Evolutionary conservation across 2,329 filamentous ascomycete species (phyloP).

Genomic region (Hysterium pulicare): DNA sequence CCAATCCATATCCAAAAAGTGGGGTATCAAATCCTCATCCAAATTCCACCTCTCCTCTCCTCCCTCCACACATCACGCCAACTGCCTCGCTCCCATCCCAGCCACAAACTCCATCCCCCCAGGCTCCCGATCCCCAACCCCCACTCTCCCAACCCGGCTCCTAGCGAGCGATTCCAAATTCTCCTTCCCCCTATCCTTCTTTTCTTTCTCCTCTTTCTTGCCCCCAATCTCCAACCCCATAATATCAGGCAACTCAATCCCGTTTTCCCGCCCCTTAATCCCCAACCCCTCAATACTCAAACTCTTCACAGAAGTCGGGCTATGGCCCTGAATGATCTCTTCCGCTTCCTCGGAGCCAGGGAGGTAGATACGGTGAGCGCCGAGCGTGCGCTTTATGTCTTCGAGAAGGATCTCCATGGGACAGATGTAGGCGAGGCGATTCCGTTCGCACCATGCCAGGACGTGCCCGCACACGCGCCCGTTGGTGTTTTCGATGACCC

Average conservation of each 20-base stretch:
- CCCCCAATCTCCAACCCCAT: background rate
- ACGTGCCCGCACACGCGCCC: conserved; percentile 86
- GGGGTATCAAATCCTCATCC: too few relatives aligned
- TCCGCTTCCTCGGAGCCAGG: conserved; percentile 52
- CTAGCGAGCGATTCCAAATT: too few relatives aligned
- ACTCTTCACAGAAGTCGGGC: background rate
- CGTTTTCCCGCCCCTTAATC: background rate
- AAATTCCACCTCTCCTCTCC: too few relatives aligned
- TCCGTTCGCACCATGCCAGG: conserved; percentile 78
- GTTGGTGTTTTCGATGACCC: conserved; percentile 79
- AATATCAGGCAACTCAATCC: conserved; percentile 3
- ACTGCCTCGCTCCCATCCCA: background rate
- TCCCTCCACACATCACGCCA: background rate
- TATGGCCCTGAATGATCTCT: background rate
- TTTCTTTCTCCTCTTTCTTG: background rate
- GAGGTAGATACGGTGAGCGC: conserved; percentile 66
- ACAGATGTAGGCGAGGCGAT: conserved; percentile 83
- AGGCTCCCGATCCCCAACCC: background rate
- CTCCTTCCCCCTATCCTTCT: too few relatives aligned
- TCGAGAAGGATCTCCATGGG: conserved; percentile 88
- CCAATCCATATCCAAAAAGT: too few relatives aligned
- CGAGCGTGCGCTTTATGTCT: conserved; percentile 77
- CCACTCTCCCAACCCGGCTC: background rate
- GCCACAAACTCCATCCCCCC: too few relatives aligned
- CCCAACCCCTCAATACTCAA: background rate